These are phyloP conservation scores for Carallia brachiata DNA, from an alignment of 345 rosid species.

Conservation along the genomic window DNA sequence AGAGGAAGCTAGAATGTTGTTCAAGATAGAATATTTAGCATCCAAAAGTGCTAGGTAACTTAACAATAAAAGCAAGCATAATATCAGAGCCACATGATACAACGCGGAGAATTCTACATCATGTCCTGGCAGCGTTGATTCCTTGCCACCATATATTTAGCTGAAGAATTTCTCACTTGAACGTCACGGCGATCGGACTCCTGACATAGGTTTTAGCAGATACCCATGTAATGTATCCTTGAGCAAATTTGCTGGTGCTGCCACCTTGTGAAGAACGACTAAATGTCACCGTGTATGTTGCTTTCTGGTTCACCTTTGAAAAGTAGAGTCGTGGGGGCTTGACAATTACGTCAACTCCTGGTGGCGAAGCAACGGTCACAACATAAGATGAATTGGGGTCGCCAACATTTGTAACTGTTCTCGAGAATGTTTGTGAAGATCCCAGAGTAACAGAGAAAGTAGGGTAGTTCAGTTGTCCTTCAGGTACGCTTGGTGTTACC, in stretches of 20 bases:
- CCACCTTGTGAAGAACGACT: neutral
- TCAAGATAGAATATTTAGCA: too few species aligned
- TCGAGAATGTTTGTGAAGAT: conserved; percentile 32
- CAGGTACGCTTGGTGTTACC: conserved; percentile 7
- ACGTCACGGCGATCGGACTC: conserved; percentile 41
- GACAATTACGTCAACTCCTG: conserved; percentile 32
- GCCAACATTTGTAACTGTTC: conserved; percentile 52
- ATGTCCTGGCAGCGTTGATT: neutral
- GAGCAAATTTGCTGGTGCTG: conserved; percentile 20
- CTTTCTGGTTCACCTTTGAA: conserved; percentile 35
- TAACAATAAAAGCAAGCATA: too few species aligned
- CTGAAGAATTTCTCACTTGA: conserved; percentile 21
- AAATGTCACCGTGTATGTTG: conserved; percentile 37
- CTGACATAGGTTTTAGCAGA: conserved; percentile 32
- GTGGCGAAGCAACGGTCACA: conserved; percentile 28
- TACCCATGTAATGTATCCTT: conserved; percentile 42
- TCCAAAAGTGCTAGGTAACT: too few species aligned
- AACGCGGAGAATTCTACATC: neutral
- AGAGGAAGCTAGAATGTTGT: too few species aligned
- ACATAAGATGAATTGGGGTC: conserved; percentile 24
- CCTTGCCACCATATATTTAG: neutral
- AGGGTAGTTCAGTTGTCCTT: conserved; percentile 36
- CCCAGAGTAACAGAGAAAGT: conserved; percentile 48
- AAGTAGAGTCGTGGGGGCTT: conserved; percentile 39
- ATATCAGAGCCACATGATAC: neutral